Percentiles rank a stretch among this genome's conserved stretches.
phyloP scores from a whole-genome alignment of 176 grass and related monocot species.

The Alopecurus myosuroides region DNA sequence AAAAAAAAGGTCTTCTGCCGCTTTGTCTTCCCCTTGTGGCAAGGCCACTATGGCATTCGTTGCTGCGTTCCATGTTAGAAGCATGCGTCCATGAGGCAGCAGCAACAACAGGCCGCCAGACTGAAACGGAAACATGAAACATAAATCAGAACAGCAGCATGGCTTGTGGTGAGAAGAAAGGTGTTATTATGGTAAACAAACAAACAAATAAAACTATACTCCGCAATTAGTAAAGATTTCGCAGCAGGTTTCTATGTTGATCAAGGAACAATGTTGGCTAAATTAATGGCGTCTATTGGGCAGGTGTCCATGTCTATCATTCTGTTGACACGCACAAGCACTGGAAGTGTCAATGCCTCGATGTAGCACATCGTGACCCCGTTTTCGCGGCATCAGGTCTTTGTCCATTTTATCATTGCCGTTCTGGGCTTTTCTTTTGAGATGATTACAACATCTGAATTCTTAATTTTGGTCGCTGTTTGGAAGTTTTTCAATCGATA shows the following conservation, averaged over 20 bases:
- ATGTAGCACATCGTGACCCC: background rate
- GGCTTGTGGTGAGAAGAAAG: background rate
- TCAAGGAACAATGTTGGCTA: background rate
- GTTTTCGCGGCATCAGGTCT: background rate
- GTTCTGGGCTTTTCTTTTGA: background rate
- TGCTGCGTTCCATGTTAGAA: background rate
- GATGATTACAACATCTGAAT: background rate
- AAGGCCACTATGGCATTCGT: background rate
- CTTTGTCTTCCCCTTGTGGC: no score
- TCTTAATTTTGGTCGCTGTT: background rate
- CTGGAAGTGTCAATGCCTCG: background rate
- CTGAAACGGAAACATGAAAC: background rate
- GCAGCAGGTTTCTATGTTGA: background rate
- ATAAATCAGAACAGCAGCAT: background rate
- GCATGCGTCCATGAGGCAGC: slow-evolving; percentile 50
- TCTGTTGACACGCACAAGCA: no score
- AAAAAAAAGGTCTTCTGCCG: no score
- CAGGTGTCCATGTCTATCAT: background rate
- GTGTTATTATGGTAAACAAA: background rate
- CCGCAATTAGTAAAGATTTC: background rate
- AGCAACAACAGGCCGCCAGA: slow-evolving; percentile 34
- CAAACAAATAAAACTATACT: background rate
- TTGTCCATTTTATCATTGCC: background rate
- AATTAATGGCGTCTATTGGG: background rate
- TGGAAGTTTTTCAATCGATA: background rate